Evolutionary conservation across 225 moss, liverwort and hornwort species (phyloP).

Genomic region (Lunularia cruciata): DNA sequence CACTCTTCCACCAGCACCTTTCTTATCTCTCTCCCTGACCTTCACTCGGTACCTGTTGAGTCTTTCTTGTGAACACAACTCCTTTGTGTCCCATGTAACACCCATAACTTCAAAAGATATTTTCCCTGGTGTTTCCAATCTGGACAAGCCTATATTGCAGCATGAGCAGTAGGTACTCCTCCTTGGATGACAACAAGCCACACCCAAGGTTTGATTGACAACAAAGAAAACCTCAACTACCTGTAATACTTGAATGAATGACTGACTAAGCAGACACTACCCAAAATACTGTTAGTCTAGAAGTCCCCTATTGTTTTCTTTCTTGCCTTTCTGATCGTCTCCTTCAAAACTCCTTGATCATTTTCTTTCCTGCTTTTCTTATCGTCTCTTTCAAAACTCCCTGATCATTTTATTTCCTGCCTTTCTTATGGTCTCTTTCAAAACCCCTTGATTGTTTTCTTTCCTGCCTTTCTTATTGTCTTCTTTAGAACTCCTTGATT

Average conservation of each 20-base stretch:
- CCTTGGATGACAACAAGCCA: neutral
- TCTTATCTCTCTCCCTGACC: neutral
- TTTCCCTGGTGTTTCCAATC: conserved; percentile 19
- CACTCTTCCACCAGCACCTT: too few species aligned
- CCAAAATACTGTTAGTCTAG: neutral
- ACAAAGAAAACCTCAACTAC: neutral
- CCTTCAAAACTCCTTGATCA: too few species aligned
- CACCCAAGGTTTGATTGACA: neutral
- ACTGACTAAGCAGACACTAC: neutral
- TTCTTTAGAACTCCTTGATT: too few species aligned
- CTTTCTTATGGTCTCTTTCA: too few species aligned
- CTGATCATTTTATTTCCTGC: too few species aligned
- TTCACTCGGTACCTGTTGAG: conserved; percentile 17
- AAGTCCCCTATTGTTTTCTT: too few species aligned
- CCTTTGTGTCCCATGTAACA: neutral
- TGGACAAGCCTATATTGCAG: neutral
- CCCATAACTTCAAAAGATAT: neutral
- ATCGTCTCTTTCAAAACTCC: too few species aligned
- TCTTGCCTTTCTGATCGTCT: too few species aligned
- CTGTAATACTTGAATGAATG: neutral
- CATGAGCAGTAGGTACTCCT: neutral
- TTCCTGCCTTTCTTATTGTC: too few species aligned
- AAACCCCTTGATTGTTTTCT: too few species aligned
- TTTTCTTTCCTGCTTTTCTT: too few species aligned
- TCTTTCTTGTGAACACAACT: conserved; percentile 5